These are phyloP conservation scores for Penicillium silybi DNA, from an alignment of 495 filamentous ascomycete species.

Conservation along the genomic window DNA sequence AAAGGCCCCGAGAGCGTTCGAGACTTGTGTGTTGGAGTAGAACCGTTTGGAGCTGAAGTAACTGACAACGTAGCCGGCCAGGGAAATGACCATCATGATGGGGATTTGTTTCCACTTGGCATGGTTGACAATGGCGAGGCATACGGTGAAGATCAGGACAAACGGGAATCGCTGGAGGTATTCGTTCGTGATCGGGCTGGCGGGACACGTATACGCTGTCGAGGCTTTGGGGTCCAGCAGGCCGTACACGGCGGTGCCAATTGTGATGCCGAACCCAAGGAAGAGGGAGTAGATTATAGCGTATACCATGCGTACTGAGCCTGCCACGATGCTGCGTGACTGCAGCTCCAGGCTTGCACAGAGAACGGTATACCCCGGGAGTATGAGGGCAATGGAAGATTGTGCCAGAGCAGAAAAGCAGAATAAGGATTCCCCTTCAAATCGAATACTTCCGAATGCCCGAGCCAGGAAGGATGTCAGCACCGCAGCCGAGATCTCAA, in stretches of 20 bases:
- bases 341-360: conserved; percentile 86
- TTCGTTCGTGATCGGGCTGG: conserved; percentile 48
- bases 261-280: conserved; percentile 94
- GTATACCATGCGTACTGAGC: conserved; percentile 92
- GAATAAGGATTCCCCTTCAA: conserved; percentile 58
- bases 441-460: conserved; percentile 77
- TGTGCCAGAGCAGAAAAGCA: conserved; percentile 94
- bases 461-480: conserved; percentile 86
- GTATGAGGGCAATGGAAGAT: conserved; percentile 84
- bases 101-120: conserved; percentile 88
- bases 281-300: conserved; percentile 94
- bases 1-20: conserved; percentile 78
- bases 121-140: conserved; percentile 81
- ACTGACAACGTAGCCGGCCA: conserved; percentile 84
- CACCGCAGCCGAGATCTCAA: conserved; percentile 84
- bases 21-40: conserved; percentile 70
- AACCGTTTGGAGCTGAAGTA: conserved; percentile 73
- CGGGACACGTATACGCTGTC: conserved; percentile 63
- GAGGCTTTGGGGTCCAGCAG: conserved; percentile 72
- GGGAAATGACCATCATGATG: conserved; percentile 76
- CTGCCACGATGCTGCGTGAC: conserved; percentile 79
- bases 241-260: conserved; percentile 87
- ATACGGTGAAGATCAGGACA: conserved; percentile 76
- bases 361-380: conserved; percentile 83
- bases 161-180: conserved; percentile 60